Conservation (phyloP, 148 eudicot genomes). For the Vaccinium corymbosum region DNA sequence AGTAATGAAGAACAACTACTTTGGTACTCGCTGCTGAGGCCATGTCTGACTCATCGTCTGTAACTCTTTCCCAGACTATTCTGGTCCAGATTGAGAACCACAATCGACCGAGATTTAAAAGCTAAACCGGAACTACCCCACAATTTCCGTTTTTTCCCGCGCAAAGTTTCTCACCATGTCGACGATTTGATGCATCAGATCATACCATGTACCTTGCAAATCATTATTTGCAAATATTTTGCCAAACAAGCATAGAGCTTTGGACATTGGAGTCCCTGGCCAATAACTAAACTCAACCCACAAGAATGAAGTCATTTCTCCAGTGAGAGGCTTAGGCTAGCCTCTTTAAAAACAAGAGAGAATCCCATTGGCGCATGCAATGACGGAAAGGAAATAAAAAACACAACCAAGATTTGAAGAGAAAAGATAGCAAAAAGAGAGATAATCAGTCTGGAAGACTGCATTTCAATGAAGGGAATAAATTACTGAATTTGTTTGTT, state of each 20-base stretch:
- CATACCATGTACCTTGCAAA: not conserved
- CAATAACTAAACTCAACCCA: not conserved
- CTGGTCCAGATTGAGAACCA: not conserved
- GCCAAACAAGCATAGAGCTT: not conserved
- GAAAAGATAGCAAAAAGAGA: not conserved
- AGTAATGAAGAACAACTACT: not conserved
- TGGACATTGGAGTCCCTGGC: not conserved
- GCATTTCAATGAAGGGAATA: conserved; percentile 6
- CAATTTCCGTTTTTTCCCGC: not conserved
- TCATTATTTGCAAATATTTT: not conserved
- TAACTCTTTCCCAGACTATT: not conserved
- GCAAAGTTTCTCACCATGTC: not conserved
- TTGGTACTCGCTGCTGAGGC: not conserved
- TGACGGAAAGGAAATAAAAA: not conserved
- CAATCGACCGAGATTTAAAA: not conserved
- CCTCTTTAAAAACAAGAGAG: not conserved
- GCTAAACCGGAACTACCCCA: not conserved
- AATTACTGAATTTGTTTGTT: conserved; percentile 13
- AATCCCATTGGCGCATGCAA: not conserved
- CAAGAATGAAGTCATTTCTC: not conserved
- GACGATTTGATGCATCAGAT: not conserved
- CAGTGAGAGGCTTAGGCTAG: not conserved
- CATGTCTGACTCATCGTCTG: not conserved
- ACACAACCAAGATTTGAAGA: not conserved
- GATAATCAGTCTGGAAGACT: not conserved